Evolutionary conservation across 2,329 filamentous ascomycete species (phyloP).

Genomic region (Stachybotrys elegans): DNA sequence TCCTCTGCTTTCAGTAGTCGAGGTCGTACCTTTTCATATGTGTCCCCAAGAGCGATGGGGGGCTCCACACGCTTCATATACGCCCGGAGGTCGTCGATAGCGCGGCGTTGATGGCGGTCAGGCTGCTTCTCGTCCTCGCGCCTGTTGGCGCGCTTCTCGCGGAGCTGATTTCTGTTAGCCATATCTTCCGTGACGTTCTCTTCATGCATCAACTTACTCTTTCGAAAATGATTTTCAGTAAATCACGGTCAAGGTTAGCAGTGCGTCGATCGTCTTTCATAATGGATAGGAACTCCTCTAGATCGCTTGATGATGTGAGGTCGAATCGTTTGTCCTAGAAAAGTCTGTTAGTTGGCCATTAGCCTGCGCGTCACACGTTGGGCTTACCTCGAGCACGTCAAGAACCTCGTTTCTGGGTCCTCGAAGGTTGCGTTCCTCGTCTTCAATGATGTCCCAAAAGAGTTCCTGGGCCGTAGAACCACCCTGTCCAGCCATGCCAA

Average conservation of each 20-base stretch:
- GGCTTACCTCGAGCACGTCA: slow-evolving; percentile 79
- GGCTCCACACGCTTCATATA: slow-evolving; percentile 88
- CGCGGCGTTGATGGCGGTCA: slow-evolving; percentile 80
- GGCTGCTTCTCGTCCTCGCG: slow-evolving; percentile 79
- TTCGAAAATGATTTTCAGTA: slow-evolving; percentile 76
- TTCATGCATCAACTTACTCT: slow-evolving; percentile 53
- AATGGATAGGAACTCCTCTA: slow-evolving; percentile 80
- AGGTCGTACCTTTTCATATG: slow-evolving; percentile 81
- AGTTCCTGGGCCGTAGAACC: slow-evolving; percentile 86
- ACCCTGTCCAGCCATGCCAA: slow-evolving; percentile 73
- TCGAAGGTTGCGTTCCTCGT: slow-evolving; percentile 84
- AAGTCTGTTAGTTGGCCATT: slow-evolving; percentile 13
- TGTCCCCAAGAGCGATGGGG: slow-evolving; percentile 70
- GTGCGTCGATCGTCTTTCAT: slow-evolving; percentile 85
- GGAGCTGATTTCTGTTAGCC: slow-evolving; percentile 47
- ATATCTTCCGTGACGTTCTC: slow-evolving; percentile 1
- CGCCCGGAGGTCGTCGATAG: slow-evolving; percentile 77
- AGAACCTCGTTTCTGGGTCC: slow-evolving; percentile 76
- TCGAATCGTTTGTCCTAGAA: slow-evolving; percentile 83
- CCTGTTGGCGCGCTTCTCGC: slow-evolving; percentile 72
- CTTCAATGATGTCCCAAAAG: slow-evolving; percentile 94
- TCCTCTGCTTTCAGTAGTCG: slow-evolving; percentile 78
- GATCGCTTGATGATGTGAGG: slow-evolving; percentile 76
- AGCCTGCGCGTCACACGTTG: too few species aligned
- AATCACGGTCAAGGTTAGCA: slow-evolving; percentile 78